phyloP scores from a whole-genome alignment of 2,329 filamentous ascomycete genomes.

The Coleophoma crateriformis region DNA sequence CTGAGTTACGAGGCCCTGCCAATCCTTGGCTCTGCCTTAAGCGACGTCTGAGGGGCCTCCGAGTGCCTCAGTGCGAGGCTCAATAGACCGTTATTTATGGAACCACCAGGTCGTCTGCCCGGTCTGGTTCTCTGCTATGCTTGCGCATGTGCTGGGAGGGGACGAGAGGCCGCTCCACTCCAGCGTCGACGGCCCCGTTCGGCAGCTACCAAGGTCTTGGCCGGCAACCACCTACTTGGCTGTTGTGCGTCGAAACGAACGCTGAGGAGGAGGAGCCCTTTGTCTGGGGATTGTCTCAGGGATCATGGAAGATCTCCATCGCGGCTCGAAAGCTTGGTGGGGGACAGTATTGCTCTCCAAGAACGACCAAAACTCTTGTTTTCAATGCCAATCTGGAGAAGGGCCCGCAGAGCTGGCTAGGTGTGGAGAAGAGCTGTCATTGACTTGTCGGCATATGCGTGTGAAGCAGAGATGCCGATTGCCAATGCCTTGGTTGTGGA shows the following conservation, averaged over 20 bases:
- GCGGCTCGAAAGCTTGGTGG: not conserved
- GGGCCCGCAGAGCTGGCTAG: too few relatives aligned
- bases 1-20: not conserved
- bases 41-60: not conserved
- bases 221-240: not conserved
- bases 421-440: too few relatives aligned
- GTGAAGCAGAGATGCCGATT: too few relatives aligned
- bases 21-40: not conserved
- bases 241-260: not conserved
- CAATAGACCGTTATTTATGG: not conserved
- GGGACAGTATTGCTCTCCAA: not conserved
- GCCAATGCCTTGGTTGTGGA: too few relatives aligned
- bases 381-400: too few relatives aligned
- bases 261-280: not conserved
- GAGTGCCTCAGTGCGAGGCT: not conserved
- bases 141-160: too few relatives aligned
- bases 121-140: too few relatives aligned
- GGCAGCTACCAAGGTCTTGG: not conserved
- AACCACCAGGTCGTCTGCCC: not conserved
- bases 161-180: too few relatives aligned
- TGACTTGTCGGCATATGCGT: too few relatives aligned
- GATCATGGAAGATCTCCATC: not conserved
- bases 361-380: not conserved
- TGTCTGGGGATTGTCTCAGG: slow-evolving; percentile 1
- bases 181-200: too few relatives aligned